Base-by-base conservation (phyloP, 2,329 filamentous ascomycete genomes). In the Diaporthe sp. region DNA sequence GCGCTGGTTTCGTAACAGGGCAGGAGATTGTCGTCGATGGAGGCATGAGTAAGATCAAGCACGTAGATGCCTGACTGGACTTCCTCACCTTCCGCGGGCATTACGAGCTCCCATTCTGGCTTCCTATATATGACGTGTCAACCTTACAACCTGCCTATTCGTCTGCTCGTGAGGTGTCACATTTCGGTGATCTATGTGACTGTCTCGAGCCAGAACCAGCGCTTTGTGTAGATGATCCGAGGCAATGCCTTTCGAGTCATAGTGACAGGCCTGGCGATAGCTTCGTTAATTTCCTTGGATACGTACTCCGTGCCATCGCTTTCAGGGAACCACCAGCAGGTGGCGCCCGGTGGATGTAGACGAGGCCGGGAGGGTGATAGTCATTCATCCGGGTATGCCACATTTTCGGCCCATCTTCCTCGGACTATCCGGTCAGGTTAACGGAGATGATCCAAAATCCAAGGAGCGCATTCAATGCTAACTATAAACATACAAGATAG, bases 401-500 rank as follows among this genome's bases (percentile, higher is more conserved):
- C 25, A 25, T 40, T 38, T 40, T 2, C 8, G 42, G 40, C 54
- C 33, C 35, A 54, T 64, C 38, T 35, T 40, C 50, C 12, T 40
- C 3, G 33, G 17, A 58, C 38, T 17, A 4, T 25, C 12, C 12
- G 17, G 28, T 2, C 60, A 68, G 3, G 4, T 25, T 12, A 9
- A 33, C 61, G 6, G 15, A 7, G 42, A 58, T 28, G 12, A 4
- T 58, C 22, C 22, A 42, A 33, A 42, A 52, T 42, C n/a, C 40
- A 5, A 47, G 5, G 22, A 35, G 25, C 17, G 13, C 40, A n/a
- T n/a, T n/a, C n/a, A n/a, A n/a, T n/a, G n/a, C n/a, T n/a, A n/a
- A n/a, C n/a, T 82, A 85, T 85, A 70, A 86, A 85, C 0, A 89
- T 86, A 19, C 90, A 86, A 25, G 91, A 86, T 0, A 86, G 85